Percentiles rank a stretch among this genome's conserved stretches.
Evolutionary conservation across 495 filamentous ascomycete genomes (phyloP).

Genomic region (Pyrenula aspistea): DNA sequence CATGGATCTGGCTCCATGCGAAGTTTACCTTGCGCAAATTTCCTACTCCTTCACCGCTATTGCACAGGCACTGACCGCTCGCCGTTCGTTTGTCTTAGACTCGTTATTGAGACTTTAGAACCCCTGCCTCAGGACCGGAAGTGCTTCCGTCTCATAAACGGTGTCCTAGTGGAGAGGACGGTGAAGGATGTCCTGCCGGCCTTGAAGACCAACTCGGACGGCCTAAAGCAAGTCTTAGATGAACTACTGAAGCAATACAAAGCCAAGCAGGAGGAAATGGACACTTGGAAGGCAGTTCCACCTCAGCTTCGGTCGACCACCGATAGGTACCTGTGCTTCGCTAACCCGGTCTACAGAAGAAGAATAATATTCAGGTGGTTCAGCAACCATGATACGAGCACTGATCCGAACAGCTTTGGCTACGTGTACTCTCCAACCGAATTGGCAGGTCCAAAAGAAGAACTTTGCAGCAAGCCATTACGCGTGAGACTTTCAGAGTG

Average conservation of each 20-base stretch:
- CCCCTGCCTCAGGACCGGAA: conserved; percentile 79
- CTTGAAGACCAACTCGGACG: conserved; percentile 87
- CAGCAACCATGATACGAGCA: conserved; percentile 46
- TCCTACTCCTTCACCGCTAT: not conserved
- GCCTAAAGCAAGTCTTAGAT: conserved; percentile 90
- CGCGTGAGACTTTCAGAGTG: not conserved
- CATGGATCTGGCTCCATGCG: too few relatives aligned
- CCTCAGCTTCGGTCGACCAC: conserved; percentile 1
- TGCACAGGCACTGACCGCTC: not conserved
- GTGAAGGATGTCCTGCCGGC: conserved; percentile 85
- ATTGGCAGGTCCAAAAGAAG: too few relatives aligned
- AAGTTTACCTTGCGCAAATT: not conserved
- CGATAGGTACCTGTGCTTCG: conserved; percentile 3
- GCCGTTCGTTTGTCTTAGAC: conserved; percentile 34
- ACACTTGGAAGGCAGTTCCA: conserved; percentile 86
- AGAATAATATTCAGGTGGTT: conserved; percentile 97
- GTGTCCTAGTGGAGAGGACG: conserved; percentile 86
- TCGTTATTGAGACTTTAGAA: conserved; percentile 87
- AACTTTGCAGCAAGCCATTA: not conserved
- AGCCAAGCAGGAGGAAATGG: conserved; percentile 84
- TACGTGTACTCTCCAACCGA: too few relatives aligned
- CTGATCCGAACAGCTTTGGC: too few relatives aligned
- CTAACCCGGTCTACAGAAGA: conserved; percentile 52
- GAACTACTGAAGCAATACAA: conserved; percentile 97
- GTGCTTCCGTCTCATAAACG: conserved; percentile 98